Evolutionary conservation across 805 yeast genomes (phyloP), one percentile per base, ranked within the genome.

Genomic region (Candida ficus): DNA sequence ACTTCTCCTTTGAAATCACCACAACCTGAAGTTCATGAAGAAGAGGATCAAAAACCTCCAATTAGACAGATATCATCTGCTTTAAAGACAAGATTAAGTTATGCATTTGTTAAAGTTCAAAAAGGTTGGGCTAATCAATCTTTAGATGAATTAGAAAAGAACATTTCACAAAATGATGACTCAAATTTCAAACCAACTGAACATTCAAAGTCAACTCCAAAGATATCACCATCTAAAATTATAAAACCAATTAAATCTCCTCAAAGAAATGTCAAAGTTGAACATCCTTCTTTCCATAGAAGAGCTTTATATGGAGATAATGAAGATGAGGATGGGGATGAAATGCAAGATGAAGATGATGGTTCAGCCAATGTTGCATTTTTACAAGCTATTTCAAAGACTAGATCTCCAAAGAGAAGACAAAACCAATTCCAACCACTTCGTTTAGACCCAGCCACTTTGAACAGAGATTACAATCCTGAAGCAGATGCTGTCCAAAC

Each of bases 401-500:
- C 47, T 4, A 45, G 47, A 13, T 54, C 61, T 14, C 66, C 66
- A 16, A 55, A 48, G 45, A 59, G 47, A 35, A 51, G 47, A 38
- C 19, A 22, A 12, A 32, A 29, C 8, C 36, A 46, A 39, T 43
- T 49, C 4, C 29, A 22, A 16, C 19, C 33, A 16, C 31, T 39
- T 23, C 35, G 34, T 17, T 10, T 40, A 4, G 40, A 43, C 5
- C 36, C 47, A 13, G 29, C 46, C 3, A 19, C 33, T 19, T n/a
- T 36, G n/a, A 29, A 28, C 8, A 28, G 23, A 4, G 22, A 31
- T 10, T 25, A 33, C 7, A 58, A 58, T 6, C 58, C 63, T 4
- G 68, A 66, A 43, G 68, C 60, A 4, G 70, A 64, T 39, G 71
- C 70, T 2, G 59, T 67, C 4, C 68, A 64, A 33, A 66, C 68